phyloP scores from a whole-genome alignment of 164 flowering plant genomes.

The Piper betle region DNA sequence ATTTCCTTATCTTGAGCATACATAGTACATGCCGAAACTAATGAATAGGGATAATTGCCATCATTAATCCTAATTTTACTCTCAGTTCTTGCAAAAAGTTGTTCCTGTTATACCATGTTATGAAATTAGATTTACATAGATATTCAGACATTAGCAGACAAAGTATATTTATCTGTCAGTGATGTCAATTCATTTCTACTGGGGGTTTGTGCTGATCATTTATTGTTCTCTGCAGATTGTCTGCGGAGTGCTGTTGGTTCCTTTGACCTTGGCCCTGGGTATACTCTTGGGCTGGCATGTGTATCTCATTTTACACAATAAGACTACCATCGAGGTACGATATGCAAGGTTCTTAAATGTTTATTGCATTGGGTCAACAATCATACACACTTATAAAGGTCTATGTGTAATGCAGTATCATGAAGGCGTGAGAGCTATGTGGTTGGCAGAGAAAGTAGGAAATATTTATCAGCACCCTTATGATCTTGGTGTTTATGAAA shows the following conservation, averaged over 20 bases:
- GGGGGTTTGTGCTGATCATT: not conserved
- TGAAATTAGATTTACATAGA: too few relatives aligned
- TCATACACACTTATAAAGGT: not conserved
- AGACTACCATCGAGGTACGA: conserved; percentile 90
- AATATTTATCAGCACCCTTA: conserved; percentile 65
- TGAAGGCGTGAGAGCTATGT: conserved; percentile 97
- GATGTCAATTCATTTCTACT: not conserved
- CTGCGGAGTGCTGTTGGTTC: conserved; percentile 55
- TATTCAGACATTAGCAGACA: too few relatives aligned
- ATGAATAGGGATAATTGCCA: too few relatives aligned
- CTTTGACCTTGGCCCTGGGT: conserved; percentile 48
- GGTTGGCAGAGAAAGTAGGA: conserved; percentile 92
- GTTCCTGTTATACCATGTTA: too few relatives aligned
- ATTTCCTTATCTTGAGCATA: too few relatives aligned
- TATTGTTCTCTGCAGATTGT: conserved; percentile 35
- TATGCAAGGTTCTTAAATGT: not conserved
- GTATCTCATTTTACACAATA: conserved; percentile 61
- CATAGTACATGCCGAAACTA: too few relatives aligned
- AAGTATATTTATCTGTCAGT: too few relatives aligned
- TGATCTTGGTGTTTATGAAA: conserved; percentile 70
- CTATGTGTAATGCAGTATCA: conserved; percentile 43
- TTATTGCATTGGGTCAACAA: too few relatives aligned
- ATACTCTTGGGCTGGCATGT: conserved; percentile 81
- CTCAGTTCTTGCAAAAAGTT: too few relatives aligned
- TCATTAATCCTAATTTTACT: too few relatives aligned